Percentiles rank a stretch among this genome's conserved stretches.
phyloP scores from a whole-genome alignment of 2,329 filamentous ascomycete species.

The Madurella mycetomatis region DNA sequence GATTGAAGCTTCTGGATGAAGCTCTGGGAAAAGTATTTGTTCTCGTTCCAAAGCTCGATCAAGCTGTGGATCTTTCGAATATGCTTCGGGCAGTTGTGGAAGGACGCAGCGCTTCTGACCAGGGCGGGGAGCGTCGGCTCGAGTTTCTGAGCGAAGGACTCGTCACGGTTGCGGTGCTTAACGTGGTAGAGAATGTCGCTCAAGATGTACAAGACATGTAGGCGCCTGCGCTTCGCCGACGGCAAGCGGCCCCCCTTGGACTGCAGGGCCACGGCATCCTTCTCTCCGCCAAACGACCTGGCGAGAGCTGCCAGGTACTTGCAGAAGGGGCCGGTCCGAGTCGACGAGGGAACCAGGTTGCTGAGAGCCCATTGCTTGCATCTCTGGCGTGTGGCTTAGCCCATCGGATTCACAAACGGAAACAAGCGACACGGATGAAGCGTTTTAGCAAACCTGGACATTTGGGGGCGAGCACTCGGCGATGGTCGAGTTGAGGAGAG shows the following conservation, averaged over 20 bases:
- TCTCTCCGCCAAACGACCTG: slow-evolving; percentile 46
- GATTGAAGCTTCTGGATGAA: slow-evolving; percentile 57
- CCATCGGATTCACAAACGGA: slow-evolving; percentile 23
- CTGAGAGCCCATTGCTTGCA: slow-evolving; percentile 82
- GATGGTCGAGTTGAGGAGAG: slow-evolving; percentile 59
- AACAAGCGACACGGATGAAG: slow-evolving; percentile 23
- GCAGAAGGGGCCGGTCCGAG: slow-evolving; percentile 62
- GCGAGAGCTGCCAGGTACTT: slow-evolving; percentile 72
- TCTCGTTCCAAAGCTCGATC: slow-evolving; percentile 66
- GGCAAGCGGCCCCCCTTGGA: slow-evolving; percentile 38
- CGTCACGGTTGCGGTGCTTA: slow-evolving; percentile 46
- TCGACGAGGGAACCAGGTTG: slow-evolving; percentile 63
- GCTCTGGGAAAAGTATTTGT: slow-evolving; percentile 54
- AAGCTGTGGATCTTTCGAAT: slow-evolving; percentile 60
- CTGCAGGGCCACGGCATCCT: slow-evolving; percentile 29
- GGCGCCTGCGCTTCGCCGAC: slow-evolving; percentile 62
- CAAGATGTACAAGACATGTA: slow-evolving; percentile 73
- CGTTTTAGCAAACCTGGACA: slow-evolving; percentile 74
- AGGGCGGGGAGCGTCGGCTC: slow-evolving; percentile 59
- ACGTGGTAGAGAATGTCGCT: slow-evolving; percentile 74
- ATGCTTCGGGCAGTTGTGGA: slow-evolving; percentile 60
- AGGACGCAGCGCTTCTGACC: slow-evolving; percentile 53
- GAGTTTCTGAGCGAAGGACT: slow-evolving; percentile 51
- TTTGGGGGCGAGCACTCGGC: slow-evolving; percentile 71
- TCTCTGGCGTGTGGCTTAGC: slow-evolving; percentile 57